These are phyloP conservation scores for Alternaria triticimaculans DNA, from an alignment of 2,329 filamentous ascomycete species.

Conservation along the genomic window DNA sequence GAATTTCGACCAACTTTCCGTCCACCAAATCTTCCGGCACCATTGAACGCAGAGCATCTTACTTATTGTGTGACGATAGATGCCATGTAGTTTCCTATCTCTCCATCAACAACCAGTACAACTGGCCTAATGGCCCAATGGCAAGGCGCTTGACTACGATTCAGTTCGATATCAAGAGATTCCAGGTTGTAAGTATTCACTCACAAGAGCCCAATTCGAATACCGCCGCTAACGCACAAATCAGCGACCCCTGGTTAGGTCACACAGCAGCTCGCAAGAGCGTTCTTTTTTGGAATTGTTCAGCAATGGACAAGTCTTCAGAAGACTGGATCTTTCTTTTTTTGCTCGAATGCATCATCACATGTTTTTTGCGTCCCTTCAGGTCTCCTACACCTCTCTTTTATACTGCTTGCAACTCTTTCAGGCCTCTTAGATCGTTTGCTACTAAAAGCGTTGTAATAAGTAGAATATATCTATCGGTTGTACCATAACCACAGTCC, in stretches of 20 bases:
- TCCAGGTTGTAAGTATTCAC: conserved; percentile 26
- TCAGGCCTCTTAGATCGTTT: no score
- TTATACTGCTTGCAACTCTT: no score
- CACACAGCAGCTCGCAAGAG: neutral
- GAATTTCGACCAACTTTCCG: neutral
- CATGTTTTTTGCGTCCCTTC: no score
- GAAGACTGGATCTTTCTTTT: no score
- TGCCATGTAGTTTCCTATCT: no score
- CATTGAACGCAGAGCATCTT: neutral
- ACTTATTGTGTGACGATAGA: no score
- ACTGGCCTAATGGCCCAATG: conserved; percentile 59
- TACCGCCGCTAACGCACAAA: neutral
- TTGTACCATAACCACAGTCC: no score
- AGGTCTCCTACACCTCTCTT: no score
- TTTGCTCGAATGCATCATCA: no score
- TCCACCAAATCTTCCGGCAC: neutral
- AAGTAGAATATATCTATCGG: no score
- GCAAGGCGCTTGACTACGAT: conserved; percentile 66
- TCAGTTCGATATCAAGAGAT: conserved; percentile 34
- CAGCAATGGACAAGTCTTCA: no score
- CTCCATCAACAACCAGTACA: neutral
- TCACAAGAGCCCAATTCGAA: neutral
- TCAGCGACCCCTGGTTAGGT: conserved; percentile 29
- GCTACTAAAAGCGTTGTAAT: no score
- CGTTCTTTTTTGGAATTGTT: neutral